A percentile compares a stretch with the other conserved stretches of the same genome.
phyloP scores from a whole-genome alignment of 2,329 filamentous ascomycete species.

The Colletotrichum orchidophilum region DNA sequence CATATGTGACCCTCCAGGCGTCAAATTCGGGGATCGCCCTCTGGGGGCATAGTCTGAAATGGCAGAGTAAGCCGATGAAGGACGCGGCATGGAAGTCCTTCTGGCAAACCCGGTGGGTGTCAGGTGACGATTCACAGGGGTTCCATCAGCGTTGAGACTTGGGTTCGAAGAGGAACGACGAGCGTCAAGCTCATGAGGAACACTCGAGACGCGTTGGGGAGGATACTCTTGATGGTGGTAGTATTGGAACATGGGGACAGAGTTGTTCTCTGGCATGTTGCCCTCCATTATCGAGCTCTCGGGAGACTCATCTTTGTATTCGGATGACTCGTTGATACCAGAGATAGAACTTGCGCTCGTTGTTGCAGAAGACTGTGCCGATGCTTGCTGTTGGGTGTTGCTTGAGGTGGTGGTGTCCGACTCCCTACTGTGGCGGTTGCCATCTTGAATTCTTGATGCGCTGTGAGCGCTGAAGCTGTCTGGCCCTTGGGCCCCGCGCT shows the following conservation, averaged over 20 bases:
- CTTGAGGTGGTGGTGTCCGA: constrained; percentile 59
- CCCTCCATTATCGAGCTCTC: constrained; percentile 62
- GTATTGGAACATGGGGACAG: constrained; percentile 69
- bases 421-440: constrained; percentile 61
- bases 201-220: constrained; percentile 49
- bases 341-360: constrained; percentile 67
- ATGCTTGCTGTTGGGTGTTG: constrained; percentile 58
- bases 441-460: constrained; percentile 45
- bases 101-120: constrained; percentile 66
- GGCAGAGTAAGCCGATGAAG: constrained; percentile 79
- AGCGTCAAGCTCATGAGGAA: constrained; percentile 51
- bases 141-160: constrained; percentile 56
- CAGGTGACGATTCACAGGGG: constrained; percentile 68
- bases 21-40: constrained; percentile 67
- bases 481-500: constrained; percentile 35
- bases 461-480: constrained; percentile 46
- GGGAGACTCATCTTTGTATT: constrained; percentile 57
- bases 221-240: constrained; percentile 65
- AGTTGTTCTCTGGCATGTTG: constrained; percentile 49
- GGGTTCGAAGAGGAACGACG: constrained; percentile 57
- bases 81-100: constrained; percentile 71
- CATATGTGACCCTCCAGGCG: constrained; percentile 52
- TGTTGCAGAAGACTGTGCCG: constrained; percentile 61
- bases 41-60: constrained; percentile 74
- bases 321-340: constrained; percentile 57